Conservation (phyloP, 345 rosid species). For the Eucalyptus tenuipes region DNA sequence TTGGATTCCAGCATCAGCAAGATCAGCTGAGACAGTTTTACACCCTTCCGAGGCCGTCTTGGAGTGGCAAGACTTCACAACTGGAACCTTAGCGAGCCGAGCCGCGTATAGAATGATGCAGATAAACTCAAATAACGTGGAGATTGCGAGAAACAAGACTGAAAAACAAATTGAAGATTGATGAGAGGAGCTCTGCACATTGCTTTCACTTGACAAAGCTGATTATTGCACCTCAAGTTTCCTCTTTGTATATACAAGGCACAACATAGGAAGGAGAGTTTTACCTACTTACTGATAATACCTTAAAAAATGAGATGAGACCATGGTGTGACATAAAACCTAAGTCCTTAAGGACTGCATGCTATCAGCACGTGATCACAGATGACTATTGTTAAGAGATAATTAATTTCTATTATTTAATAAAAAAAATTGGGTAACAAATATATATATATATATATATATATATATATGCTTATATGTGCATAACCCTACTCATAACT, state of each 20-base stretch:
- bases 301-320: not conserved
- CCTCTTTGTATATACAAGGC: not conserved
- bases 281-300: not conserved
- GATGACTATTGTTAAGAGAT: not conserved
- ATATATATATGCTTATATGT: no score
- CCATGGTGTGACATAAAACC: not conserved
- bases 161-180: not conserved
- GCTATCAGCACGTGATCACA: not conserved
- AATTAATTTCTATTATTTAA: no score
- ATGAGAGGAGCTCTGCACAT: not conserved
- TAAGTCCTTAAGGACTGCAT: not conserved
- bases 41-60: not conserved
- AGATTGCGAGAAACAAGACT: not conserved
- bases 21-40: conserved; percentile 2
- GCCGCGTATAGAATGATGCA: not conserved
- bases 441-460: no score
- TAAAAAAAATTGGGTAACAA: no score
- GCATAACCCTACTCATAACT: no score
- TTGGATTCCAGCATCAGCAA: conserved; percentile 1
- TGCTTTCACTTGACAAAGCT: not conserved
- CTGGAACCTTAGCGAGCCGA: not conserved
- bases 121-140: not conserved
- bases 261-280: not conserved
- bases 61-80: not conserved
- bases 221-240: not conserved